Percentiles rank a stretch among this genome's conserved stretches.
Conservation (phyloP, 2,329 filamentous ascomycete genomes). For the Calonectria ilicicola region DNA sequence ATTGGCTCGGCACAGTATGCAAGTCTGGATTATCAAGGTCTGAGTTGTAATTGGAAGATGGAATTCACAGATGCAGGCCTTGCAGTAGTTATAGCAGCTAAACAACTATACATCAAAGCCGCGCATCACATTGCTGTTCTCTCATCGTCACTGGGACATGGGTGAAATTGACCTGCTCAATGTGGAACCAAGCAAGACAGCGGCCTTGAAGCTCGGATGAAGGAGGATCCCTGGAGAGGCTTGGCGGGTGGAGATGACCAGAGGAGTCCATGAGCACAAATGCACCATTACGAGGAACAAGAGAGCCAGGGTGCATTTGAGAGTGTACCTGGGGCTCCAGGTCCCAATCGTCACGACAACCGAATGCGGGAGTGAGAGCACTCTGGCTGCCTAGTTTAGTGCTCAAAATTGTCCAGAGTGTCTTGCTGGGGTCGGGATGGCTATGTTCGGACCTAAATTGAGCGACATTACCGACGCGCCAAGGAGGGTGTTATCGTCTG, state of each 20-base stretch:
- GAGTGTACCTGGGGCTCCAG: background rate
- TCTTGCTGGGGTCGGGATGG: conserved; percentile 18
- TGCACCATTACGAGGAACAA: conserved; percentile 17
- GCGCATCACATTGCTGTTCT: conserved; percentile 26
- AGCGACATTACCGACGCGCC: conserved; percentile 38
- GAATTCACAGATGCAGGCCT: conserved; percentile 29
- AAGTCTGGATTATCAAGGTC: conserved; percentile 16
- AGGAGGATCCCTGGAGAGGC: conserved; percentile 41
- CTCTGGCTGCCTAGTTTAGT: background rate
- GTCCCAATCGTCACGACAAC: conserved; percentile 40
- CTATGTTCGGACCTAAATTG: conserved; percentile 25
- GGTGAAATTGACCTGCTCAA: conserved; percentile 36
- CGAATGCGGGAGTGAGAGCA: conserved; percentile 9
- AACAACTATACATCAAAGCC: background rate
- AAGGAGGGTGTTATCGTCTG: conserved; percentile 29
- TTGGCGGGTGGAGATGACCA: conserved; percentile 34
- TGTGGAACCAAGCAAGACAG: conserved; percentile 38
- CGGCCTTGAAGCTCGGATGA: conserved; percentile 30
- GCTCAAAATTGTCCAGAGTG: background rate
- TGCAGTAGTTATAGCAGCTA: conserved; percentile 4
- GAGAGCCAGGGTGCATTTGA: conserved; percentile 3
- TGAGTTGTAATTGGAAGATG: conserved; percentile 17
- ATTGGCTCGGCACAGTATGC: conserved; percentile 30
- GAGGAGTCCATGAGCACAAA: conserved; percentile 15
- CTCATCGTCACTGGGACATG: conserved; percentile 21